Conservation (phyloP, 2,329 filamentous ascomycete species). For the Herpotrichia juniperi region DNA sequence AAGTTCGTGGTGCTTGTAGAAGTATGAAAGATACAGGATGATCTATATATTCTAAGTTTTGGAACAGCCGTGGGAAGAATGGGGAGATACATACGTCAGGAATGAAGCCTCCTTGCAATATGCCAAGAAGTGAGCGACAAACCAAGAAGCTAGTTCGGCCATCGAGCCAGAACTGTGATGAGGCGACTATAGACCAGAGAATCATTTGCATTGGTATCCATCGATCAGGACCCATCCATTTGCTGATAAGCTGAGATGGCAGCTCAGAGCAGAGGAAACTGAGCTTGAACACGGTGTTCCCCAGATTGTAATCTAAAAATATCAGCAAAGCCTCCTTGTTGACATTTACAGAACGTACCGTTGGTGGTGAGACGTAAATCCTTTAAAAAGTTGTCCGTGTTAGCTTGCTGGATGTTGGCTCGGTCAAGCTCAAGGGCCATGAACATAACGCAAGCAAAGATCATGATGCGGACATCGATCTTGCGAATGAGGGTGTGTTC, state of each 20-base stretch:
- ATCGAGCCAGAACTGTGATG: constrained; percentile 70
- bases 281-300: constrained; percentile 67
- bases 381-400: constrained; percentile 30
- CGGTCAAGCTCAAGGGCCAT: constrained; percentile 57
- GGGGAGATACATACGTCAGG: constrained; percentile 53
- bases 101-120: constrained; percentile 58
- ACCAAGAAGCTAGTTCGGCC: constrained; percentile 48
- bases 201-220: constrained; percentile 50
- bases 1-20: constrained; percentile 63
- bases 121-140: constrained; percentile 44
- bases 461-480: constrained; percentile 41
- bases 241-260: constrained; percentile 51
- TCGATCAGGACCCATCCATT: constrained; percentile 47
- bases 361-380: constrained; percentile 27
- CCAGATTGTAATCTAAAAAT: constrained; percentile 28
- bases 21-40: constrained; percentile 57
- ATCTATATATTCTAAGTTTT: not conserved
- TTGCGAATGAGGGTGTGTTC: constrained; percentile 31
- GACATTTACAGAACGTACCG: constrained; percentile 7
- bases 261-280: constrained; percentile 71
- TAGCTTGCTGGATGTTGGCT: constrained; percentile 43
- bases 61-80: not conserved
- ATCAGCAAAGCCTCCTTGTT: not conserved
- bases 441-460: constrained; percentile 55
- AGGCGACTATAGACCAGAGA: constrained; percentile 52